Evolutionary conservation across 202 grass and related monocot genomes (phyloP), one percentile per base, ranked within the genome.

Genomic region (Panicum virgatum): DNA sequence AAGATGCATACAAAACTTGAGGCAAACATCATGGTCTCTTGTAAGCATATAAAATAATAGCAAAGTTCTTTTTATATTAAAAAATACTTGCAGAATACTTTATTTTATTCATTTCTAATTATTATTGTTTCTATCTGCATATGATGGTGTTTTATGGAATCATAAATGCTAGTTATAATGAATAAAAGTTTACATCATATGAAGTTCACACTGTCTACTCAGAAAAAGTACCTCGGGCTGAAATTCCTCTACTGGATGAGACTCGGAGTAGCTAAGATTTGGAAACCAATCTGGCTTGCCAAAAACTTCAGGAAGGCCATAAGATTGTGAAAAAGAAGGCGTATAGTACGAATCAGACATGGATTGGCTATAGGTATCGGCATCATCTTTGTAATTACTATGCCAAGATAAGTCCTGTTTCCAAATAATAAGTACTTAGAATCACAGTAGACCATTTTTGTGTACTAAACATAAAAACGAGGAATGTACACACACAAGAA

Each of bases 231-330:
- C 88, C 74, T 74, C 66, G 50, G 78, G 29, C 69, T 80, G 72
- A 65, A 70, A 65, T n/a, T 66, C 53, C 75, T 79, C 66, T 66
- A 77, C 76, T 80, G 58, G 62, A 81, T 82, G 62, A 63, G 46
- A 66, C 48, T 84, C 81, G 6, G 73, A 26, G 66, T 51, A 82
- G 59, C 38, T 82, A 45, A 54, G 30, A 73, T 85, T 81, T 19
- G 77, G 38, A 47, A 74, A 39, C 57, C 76, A 66, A 12, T 57
- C 47, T 36, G 74, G 30, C 12, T 85, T 72, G 57, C 36, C 56
- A 39, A 37, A 83, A 81, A 62, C 70, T 34, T 71, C 40, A 73
- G 32, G 23, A 52, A 74, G 47, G n/a, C 15, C 29, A 58, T 61
- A 57, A 26, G 65, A 66, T 72, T 84, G 67, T 10, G 45, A 80